phyloP scores from a whole-genome alignment of 441 rosid genomes.

The Viola pubescens region DNA sequence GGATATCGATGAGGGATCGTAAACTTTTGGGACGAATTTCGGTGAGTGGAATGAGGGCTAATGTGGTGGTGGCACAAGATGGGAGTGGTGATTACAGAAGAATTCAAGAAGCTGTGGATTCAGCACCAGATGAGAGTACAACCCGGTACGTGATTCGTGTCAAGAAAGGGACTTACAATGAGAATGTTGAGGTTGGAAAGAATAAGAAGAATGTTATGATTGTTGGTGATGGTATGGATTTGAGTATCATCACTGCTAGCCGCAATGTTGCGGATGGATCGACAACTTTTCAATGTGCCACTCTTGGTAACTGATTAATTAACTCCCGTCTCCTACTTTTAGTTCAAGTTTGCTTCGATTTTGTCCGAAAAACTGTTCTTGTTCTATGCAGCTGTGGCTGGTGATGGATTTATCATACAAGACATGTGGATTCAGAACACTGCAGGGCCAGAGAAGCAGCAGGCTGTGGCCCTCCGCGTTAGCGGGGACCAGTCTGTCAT shows the following conservation, averaged over 20 bases:
- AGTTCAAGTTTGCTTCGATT: no score
- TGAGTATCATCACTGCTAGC: conserved; percentile 59
- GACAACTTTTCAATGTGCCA: conserved; percentile 54
- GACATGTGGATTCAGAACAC: conserved; percentile 16
- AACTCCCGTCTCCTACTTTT: no score
- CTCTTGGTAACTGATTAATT: conserved; percentile 48
- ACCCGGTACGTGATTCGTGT: conserved; percentile 48
- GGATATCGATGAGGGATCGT: conserved; percentile 7
- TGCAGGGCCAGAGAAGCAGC: conserved; percentile 33
- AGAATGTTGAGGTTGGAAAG: conserved; percentile 58
- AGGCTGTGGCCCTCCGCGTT: conserved; percentile 16
- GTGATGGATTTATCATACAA: conserved; percentile 20
- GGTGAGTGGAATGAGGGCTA: conserved; percentile 27
- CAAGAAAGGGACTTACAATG: conserved; percentile 53
- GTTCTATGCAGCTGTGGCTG: conserved; percentile 14
- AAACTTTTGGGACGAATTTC: neutral
- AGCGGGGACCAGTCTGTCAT: conserved; percentile 17
- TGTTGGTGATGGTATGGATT: conserved; percentile 67
- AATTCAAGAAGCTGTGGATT: conserved; percentile 60
- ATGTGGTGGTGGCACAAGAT: conserved; percentile 52
- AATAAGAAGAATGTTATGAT: conserved; percentile 64
- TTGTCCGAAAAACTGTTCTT: no score
- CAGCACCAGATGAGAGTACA: conserved; percentile 38
- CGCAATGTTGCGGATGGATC: conserved; percentile 45
- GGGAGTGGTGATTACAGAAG: conserved; percentile 39